Evolutionary conservation across 2,329 filamentous ascomycete species (phyloP).

Genomic region (Trichoderma atroviride): DNA sequence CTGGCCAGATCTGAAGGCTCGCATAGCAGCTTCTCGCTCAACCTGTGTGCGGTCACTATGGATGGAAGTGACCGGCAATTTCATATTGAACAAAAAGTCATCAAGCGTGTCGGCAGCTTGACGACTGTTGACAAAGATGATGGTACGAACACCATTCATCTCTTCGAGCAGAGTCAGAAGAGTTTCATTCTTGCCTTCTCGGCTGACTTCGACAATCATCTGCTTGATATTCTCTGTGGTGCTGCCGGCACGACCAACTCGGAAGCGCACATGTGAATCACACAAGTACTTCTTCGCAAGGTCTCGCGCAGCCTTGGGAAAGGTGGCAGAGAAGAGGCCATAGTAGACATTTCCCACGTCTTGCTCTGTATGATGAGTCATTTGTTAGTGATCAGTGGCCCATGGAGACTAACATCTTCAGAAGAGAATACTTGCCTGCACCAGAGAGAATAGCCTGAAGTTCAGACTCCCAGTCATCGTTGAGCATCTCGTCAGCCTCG

Average conservation of each 20-base stretch:
- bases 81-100: slow-evolving; percentile 80
- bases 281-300: slow-evolving; percentile 77
- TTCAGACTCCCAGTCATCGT: slow-evolving; percentile 75
- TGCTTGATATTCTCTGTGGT: slow-evolving; percentile 84
- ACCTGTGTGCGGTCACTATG: slow-evolving; percentile 84
- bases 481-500: slow-evolving; percentile 92
- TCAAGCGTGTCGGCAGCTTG: slow-evolving; percentile 79
- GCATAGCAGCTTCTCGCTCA: slow-evolving; percentile 90
- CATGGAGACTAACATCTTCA: background rate
- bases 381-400: slow-evolving; percentile 5
- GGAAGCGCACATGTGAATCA: slow-evolving; percentile 74
- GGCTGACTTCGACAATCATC: slow-evolving; percentile 68
- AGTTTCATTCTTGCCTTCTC: slow-evolving; percentile 67
- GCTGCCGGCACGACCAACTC: slow-evolving; percentile 83
- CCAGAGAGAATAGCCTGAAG: slow-evolving; percentile 76
- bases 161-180: slow-evolving; percentile 73
- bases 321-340: slow-evolving; percentile 93
- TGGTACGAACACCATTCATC: slow-evolving; percentile 72
- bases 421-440: slow-evolving; percentile 62
- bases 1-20: slow-evolving; percentile 75
- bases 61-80: slow-evolving; percentile 83
- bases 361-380: slow-evolving; percentile 57
- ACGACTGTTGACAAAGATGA: slow-evolving; percentile 90
- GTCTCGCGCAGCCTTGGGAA: slow-evolving; percentile 76
- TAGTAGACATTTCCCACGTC: slow-evolving; percentile 70